Percentiles rank a stretch among this genome's conserved stretches.
Evolutionary conservation across 169 alveolate genomes (phyloP).

Genomic region (Ichthyophthirius multifiliis): DNA sequence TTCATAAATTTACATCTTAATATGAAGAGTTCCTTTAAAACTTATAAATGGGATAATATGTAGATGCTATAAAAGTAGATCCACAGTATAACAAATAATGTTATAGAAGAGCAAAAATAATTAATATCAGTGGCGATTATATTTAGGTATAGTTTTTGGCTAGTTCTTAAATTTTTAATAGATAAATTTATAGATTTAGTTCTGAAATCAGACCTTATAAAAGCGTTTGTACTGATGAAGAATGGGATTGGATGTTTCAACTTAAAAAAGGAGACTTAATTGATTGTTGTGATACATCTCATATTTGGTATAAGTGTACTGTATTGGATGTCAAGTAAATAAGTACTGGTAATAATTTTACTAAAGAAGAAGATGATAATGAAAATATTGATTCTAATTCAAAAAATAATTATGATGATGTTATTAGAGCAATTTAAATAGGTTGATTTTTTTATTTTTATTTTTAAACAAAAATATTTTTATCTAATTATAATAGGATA

Average conservation of each 20-base stretch:
- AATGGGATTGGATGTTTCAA: conserved; percentile 62
- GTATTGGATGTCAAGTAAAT: background rate
- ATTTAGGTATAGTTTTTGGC: background rate
- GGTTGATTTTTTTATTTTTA: background rate
- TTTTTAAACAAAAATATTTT: background rate
- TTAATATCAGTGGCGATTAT: background rate
- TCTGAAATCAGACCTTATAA: conserved; percentile 30
- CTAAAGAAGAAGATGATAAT: background rate
- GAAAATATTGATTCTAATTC: background rate
- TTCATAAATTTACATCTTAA: background rate
- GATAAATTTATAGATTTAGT: background rate
- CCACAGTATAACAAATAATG: background rate
- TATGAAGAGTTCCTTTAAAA: background rate
- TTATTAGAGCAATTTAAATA: background rate
- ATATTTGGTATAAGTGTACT: conserved; percentile 32
- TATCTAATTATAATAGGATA: background rate
- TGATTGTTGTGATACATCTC: conserved; percentile 52
- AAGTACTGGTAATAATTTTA: background rate
- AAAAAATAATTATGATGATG: too few species aligned
- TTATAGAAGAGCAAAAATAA: background rate
- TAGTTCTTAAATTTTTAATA: background rate
- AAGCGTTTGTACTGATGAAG: conserved; percentile 43
- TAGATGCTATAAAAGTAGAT: conserved; percentile 3
- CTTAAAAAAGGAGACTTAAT: conserved; percentile 55
- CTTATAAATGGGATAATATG: background rate